Base-by-base conservation (phyloP, 2,329 filamentous ascomycete genomes). In the Rugonectria rugulosa region DNA sequence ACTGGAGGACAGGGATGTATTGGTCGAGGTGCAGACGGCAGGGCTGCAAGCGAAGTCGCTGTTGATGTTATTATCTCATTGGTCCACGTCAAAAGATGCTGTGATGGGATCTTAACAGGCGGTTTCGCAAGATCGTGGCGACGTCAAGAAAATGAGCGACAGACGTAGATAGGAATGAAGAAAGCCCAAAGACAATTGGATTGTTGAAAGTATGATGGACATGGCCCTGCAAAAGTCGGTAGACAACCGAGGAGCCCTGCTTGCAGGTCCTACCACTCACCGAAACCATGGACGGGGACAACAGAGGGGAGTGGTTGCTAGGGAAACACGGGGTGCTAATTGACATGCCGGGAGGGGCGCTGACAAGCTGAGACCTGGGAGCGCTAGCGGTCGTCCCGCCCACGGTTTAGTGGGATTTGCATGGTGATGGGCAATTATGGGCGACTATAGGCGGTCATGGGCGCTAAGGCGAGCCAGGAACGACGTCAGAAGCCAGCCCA, bases 301-400 rank as follows among this genome's bases (percentile, higher is more conserved):
- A 64, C 61, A 61, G 61, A 65, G 60, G 61, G 62, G 59, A 41
- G 54, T 8, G 17, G 63, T 65, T 62, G 63, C 61, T 36, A 57
- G 52, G 61, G 53, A 31, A 38, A 56, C 53, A 38, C 52, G 38
- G 48, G 44, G 15, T 20, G 29, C 15, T 41, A 14, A n/a, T 32
- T 24, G 36, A 41, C 36, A 19, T 41, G 31, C 27, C 32, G 37
- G 50, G 49, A 27, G 42, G 51, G 51, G 24, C 29, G 41, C 52
- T 47, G 34, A 19, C 29, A 36, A 26, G n/a, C n/a, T n/a, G n/a
- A n/a, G n/a, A n/a, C n/a, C n/a, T n/a, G n/a, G n/a, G n/a, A n/a
- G 23, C 51, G 51, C 51, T 55, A 57, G 57, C 19, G 50, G 57
- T 60, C 57, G 55, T 55, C 49, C 53, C 54, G 57, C 53, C 54